These are phyloP conservation scores for Anthoceros angustus DNA, from an alignment of 225 moss, liverwort and hornwort species.

Conservation along the genomic window DNA sequence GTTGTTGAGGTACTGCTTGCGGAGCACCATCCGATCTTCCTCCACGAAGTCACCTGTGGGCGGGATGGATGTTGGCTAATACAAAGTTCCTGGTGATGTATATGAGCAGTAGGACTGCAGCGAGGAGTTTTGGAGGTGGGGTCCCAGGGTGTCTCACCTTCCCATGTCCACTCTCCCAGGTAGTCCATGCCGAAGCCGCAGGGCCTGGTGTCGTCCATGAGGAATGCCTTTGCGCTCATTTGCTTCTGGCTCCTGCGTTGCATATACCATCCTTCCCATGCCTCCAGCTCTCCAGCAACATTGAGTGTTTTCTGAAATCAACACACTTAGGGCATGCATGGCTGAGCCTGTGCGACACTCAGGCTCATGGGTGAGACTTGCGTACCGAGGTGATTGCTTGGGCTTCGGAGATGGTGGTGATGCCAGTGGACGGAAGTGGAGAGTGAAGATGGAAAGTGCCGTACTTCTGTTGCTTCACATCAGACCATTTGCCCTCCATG, in stretches of 20 bases:
- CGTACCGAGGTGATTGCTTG: no score
- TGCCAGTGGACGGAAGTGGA: no score
- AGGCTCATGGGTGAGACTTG: no score
- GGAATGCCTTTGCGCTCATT: background rate
- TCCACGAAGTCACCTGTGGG: background rate
- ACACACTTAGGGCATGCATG: no score
- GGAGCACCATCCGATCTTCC: background rate
- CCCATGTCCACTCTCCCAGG: slow-evolving; percentile 1
- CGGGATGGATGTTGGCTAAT: background rate
- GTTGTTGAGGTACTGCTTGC: slow-evolving; percentile 3
- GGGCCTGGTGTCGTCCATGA: background rate
- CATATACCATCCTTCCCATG: background rate
- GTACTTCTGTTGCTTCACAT: no score
- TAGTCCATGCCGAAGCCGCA: background rate
- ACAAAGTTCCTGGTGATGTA: no score
- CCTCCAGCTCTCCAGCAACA: background rate
- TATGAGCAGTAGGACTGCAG: no score
- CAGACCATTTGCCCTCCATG: no score
- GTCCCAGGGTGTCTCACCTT: background rate
- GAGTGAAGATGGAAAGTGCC: no score
- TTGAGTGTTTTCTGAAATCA: background rate
- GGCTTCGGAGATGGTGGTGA: no score
- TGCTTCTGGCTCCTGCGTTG: background rate
- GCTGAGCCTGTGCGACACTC: no score
- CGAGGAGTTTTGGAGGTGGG: no score